Evolutionary conservation across 2,329 filamentous ascomycete genomes (phyloP).

Genomic region (Geosmithia flava): DNA sequence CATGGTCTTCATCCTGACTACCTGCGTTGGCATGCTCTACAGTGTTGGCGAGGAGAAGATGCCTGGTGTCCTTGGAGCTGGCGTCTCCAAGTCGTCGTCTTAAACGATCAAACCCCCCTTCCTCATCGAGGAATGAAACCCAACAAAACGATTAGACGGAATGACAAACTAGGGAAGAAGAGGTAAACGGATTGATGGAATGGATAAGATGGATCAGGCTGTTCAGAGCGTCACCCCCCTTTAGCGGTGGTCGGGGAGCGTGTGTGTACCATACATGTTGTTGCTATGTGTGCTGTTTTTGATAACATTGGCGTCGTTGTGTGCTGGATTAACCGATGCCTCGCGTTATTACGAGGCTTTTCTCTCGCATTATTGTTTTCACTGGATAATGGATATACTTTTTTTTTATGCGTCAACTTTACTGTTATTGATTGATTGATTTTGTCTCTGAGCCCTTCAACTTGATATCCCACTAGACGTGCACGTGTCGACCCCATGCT

Average conservation of each 20-base stretch:
- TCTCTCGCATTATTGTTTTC: background rate
- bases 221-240: background rate
- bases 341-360: background rate
- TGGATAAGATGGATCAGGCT: background rate
- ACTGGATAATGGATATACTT: background rate
- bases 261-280: background rate
- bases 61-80: conserved; percentile 91
- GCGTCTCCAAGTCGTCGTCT: conserved; percentile 50
- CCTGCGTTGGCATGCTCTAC: conserved; percentile 68
- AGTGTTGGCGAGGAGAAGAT: conserved; percentile 77
- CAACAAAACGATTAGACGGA: background rate
- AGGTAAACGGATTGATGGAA: background rate
- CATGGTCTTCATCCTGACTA: conserved; percentile 54
- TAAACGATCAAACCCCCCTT: conserved; percentile 33
- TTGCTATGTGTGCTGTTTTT: background rate
- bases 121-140: background rate
- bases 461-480: no score
- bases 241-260: background rate
- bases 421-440: no score
- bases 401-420: background rate
- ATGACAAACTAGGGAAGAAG: background rate
- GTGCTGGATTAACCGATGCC: background rate
- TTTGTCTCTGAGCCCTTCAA: no score
- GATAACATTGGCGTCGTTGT: background rate
- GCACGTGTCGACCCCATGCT: no score